Percentiles rank a stretch among this genome's conserved stretches.
These are phyloP conservation scores for Keithomyces neogunnii DNA, from an alignment of 2,329 filamentous ascomycete species.

Conservation along the genomic window DNA sequence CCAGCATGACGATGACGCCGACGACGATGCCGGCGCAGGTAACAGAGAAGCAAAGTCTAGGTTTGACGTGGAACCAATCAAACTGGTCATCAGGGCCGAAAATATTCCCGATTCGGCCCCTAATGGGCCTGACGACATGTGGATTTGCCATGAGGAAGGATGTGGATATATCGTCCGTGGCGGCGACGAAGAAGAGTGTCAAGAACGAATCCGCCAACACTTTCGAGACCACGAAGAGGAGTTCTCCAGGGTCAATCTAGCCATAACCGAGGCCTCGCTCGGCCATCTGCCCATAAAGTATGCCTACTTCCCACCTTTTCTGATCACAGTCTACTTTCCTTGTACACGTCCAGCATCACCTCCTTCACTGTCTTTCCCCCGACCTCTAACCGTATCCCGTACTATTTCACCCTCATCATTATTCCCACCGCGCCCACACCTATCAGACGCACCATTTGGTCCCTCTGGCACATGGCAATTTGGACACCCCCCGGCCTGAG, in stretches of 20 bases:
- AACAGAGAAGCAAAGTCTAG: constrained; percentile 1
- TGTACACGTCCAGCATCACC: constrained; percentile 3
- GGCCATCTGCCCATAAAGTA: constrained; percentile 51
- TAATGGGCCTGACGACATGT: constrained; percentile 52
- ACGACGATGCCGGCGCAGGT: background rate
- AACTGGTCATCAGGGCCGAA: constrained; percentile 40
- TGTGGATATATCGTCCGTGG: constrained; percentile 57
- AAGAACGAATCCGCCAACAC: constrained; percentile 51
- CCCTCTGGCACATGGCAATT: no score
- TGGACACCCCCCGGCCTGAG: no score
- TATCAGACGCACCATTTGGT: no score
- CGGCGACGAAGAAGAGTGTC: constrained; percentile 46
- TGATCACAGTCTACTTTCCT: constrained; percentile 21
- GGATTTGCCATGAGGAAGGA: constrained; percentile 56
- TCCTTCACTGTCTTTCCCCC: constrained; percentile 5
- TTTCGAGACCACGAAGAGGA: constrained; percentile 51
- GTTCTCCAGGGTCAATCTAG: constrained; percentile 40
- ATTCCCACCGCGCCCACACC: background rate
- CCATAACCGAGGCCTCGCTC: constrained; percentile 46
- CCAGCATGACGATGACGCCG: constrained; percentile 7
- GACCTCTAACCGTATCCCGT: background rate
- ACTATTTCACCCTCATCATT: background rate
- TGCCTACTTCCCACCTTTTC: constrained; percentile 27
- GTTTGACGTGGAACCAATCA: constrained; percentile 22
- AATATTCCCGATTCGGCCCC: constrained; percentile 39